Base-by-base conservation (phyloP, 805 yeast species). In the Saccharomyces jurei region DNA sequence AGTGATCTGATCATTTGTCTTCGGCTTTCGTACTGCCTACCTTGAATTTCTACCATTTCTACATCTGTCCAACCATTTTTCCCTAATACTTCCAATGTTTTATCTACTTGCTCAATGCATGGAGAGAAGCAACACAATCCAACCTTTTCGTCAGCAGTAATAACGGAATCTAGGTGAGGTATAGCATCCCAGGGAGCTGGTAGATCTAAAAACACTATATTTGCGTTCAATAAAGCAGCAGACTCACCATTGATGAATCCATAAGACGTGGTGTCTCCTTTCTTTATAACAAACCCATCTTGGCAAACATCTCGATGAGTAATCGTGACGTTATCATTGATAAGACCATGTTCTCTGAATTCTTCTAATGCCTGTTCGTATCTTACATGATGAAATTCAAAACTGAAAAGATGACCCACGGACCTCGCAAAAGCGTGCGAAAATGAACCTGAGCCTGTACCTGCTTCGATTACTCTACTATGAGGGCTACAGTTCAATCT, bases 171-270 rank as follows among this genome's bases (percentile, higher is more conserved):
- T 49, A 92, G 71, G 69, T 86, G 85, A 6, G 89, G 89, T 52
- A 94, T 86, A 5, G 99, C 99, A 41, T 82, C 83, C 97, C 98
- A 92, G 8, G 99, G 99, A 4, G 96, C 84, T 3, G 99, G 99
- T 50, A 94, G 77, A 68, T 94, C 99, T 58, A 94, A 76, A 64
- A 94, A 94, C 0, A 94, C 81, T 2, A 85, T 83, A 54, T 84
- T 84, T 0, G 90, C 96, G 46, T 78, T 71, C n/a, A 86, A 60
- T 13, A 50, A 50, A 21, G 59, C 47, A 0, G 60, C 52, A 1
- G 67, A 68, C 1, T 73, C 71, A 3, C 49, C 64, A 6, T 64
- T 64, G n/a, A 58, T 62, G 46, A 62, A 62, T 1, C 55, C 21
- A 25, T 48, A 52, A 1, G 69, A 65, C 2, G 71, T 66, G 5